A percentile compares a stretch with the other conserved stretches of the same genome.
phyloP scores from a whole-genome alignment of 208 protist genomes.

The Acanthamoeba royreba region DNA sequence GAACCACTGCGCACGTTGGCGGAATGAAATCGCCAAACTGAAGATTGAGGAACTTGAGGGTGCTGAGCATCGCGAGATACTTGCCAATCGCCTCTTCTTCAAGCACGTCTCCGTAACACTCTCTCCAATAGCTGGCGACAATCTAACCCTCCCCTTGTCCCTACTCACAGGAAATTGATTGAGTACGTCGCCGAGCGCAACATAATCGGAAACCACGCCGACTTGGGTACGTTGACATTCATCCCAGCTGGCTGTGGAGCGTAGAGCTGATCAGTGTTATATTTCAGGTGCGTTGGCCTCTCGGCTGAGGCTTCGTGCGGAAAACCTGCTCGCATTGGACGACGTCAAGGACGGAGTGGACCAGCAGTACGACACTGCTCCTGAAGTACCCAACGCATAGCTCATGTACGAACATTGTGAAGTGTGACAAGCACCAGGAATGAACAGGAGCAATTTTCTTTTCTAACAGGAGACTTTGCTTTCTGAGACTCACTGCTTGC shows the following conservation, averaged over 20 bases:
- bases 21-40: background rate
- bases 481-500: no score
- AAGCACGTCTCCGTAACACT: background rate
- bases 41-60: constrained; percentile 12
- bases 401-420: no score
- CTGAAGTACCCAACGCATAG: no score
- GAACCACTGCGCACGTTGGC: background rate
- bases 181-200: background rate
- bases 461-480: no score
- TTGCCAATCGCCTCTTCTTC: background rate
- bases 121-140: background rate
- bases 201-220: background rate
- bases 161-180: background rate
- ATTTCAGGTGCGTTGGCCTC: background rate
- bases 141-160: background rate
- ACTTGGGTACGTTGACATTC: background rate
- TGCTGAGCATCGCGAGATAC: background rate
- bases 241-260: background rate
- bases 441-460: no score
- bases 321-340: background rate
- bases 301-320: background rate
- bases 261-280: no score
- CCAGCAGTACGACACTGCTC: no score
- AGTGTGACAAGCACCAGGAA: no score
- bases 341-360: background rate